Percentiles rank a stretch among this genome's conserved stretches.
Evolutionary conservation across 768 basidiomycete species (phyloP).

Genomic region (Pisolithus orientalis): DNA sequence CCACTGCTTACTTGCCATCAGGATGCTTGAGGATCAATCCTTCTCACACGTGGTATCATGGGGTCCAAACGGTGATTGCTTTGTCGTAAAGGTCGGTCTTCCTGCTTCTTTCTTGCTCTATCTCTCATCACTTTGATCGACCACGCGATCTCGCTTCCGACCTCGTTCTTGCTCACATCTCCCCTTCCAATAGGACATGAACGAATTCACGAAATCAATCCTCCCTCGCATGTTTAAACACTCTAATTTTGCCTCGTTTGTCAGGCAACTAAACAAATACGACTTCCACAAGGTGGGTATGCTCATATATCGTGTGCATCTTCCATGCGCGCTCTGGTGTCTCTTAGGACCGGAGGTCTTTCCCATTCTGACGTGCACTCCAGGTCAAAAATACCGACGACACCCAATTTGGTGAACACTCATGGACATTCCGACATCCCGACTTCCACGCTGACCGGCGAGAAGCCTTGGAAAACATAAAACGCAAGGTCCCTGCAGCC

Average conservation of each 20-base stretch:
- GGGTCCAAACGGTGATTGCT: conserved; percentile 81
- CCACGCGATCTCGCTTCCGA: neutral
- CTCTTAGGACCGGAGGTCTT: no score
- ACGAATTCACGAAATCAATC: conserved; percentile 88
- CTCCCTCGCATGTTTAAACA: conserved; percentile 93
- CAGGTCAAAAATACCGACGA: conserved; percentile 83
- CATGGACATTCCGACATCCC: conserved; percentile 50
- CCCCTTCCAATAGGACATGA: conserved; percentile 63
- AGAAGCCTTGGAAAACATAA: conserved; percentile 59
- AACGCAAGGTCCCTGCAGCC: conserved; percentile 46
- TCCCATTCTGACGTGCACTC: neutral
- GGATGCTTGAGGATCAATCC: conserved; percentile 82
- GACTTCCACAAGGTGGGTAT: conserved; percentile 82
- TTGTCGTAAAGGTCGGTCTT: conserved; percentile 68
- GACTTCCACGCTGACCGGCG: conserved; percentile 47
- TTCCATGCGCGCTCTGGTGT: neutral
- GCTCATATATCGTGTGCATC: neutral
- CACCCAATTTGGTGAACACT: conserved; percentile 57
- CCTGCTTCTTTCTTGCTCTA: neutral
- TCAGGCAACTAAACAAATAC: conserved; percentile 92
- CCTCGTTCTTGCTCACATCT: conserved; percentile 2
- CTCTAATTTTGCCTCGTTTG: conserved; percentile 89
- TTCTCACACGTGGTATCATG: conserved; percentile 75
- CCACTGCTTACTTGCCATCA: conserved; percentile 21
- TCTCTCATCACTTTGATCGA: neutral